phyloP scores from a whole-genome alignment of 116 monocot species.

The Thalassia testudinum region DNA sequence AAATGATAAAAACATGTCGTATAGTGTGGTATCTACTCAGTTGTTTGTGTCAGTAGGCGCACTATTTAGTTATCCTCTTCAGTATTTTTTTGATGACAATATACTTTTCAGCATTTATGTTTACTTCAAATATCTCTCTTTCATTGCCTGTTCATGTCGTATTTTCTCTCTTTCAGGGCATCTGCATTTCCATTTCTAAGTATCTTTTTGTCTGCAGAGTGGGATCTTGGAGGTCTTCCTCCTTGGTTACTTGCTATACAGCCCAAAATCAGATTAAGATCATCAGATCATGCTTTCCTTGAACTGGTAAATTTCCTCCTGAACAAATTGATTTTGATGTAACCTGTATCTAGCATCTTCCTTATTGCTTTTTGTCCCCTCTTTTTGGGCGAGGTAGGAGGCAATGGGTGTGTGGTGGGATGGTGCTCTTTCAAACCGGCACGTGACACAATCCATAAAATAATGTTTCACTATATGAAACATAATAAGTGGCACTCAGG shows the following conservation, averaged over 20 bases:
- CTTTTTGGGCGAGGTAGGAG: not conserved
- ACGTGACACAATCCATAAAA: no score
- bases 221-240: slow-evolving; percentile 97
- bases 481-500: no score
- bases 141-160: not conserved
- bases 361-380: not conserved
- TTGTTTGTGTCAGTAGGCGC: no score
- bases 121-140: not conserved
- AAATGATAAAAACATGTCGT: no score
- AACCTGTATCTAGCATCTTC: no score
- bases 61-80: no score
- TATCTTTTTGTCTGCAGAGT: slow-evolving; percentile 30
- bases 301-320: slow-evolving; percentile 25
- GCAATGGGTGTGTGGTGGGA: no score
- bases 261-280: slow-evolving; percentile 66
- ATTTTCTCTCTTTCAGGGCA: not conserved
- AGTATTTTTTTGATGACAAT: no score
- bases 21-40: no score
- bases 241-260: slow-evolving; percentile 84
- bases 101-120: no score
- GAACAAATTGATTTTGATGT: not conserved
- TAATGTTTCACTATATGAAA: no score
- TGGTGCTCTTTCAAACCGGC: no score
- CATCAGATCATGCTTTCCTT: slow-evolving; percentile 76
- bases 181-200: not conserved